Evolutionary conservation across 2,329 filamentous ascomycete species (phyloP), one percentile per base, ranked within the genome.

Genomic region (Pseudogymnoascus verrucosus): DNA sequence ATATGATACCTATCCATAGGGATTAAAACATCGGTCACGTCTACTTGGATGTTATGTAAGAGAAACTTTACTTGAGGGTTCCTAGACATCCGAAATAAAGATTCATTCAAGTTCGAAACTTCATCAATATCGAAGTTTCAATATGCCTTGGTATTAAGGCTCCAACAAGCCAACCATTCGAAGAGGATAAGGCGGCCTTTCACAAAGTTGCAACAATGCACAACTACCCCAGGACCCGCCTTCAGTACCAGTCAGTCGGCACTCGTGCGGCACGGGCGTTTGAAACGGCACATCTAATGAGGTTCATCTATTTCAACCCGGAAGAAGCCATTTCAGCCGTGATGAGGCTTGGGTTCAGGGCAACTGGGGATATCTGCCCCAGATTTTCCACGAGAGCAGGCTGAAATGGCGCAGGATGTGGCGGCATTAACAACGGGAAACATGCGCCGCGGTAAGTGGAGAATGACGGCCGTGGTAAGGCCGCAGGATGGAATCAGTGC

Each of bases 271-370:
- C 47, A 57, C 47, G 47, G 47, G 26, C 10, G 47, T 57, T 57
- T 57, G 47, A 54, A 54, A 54, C 26, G 47, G 47, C 23, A 54
- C n/a, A 34, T 19, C 47, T 57, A 57, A 57, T 57, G 47, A 57
- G n/a, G 8, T 57, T 34, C 47, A 57, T 57, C 28, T 57, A 57
- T 57, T 34, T 54, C 6, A 31, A 14, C 28, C 47, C 47, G n/a
- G 47, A 19, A 34, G 47, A 57, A 19, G n/a, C 14, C 26, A 34
- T 31, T 57, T 57, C 47, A 57, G 19, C 47, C 47, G 47, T 57
- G n/a, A 57, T 57, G 10, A 34, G 28, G 47, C n/a, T 12, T 57
- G 28, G 47, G 47, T 34, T 57, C 47, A 57, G n/a, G 47, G 47
- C 10, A 19, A 28, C 3, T 19, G 26, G 47, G 47, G 8, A 34